Percentiles rank a stretch among this genome's conserved stretches.
phyloP scores from a whole-genome alignment of 345 rosid genomes.

The Populus deltoides region DNA sequence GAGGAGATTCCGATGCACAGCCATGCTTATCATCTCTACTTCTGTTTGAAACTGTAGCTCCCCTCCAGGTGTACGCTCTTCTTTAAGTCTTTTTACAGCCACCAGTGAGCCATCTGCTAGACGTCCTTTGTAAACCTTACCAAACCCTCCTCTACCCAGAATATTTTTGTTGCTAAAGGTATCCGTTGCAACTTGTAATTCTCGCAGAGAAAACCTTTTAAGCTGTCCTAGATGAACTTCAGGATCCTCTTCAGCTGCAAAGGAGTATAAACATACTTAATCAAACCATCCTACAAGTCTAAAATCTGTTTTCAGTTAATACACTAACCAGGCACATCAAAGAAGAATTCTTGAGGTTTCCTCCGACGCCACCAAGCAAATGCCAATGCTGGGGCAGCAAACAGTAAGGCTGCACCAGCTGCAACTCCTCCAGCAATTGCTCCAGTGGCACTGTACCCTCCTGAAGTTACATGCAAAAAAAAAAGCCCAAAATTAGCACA shows the following conservation, averaged over 20 bases:
- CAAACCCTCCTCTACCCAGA: constrained; percentile 96
- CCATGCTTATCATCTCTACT: constrained; percentile 99
- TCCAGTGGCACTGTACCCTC: constrained; percentile 76
- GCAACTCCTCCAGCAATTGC: constrained; percentile 99
- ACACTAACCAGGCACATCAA: constrained; percentile 88
- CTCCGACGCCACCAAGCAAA: constrained; percentile 98
- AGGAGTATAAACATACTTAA: not conserved
- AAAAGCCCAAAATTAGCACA: not conserved
- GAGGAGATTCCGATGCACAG: constrained; percentile 92
- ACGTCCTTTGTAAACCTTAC: constrained; percentile 94
- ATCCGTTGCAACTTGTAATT: constrained; percentile 92
- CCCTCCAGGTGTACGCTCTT: constrained; percentile 96
- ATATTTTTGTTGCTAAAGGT: constrained; percentile 89
- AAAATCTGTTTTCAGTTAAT: constrained; percentile 2
- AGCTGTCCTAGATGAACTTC: constrained; percentile 98
- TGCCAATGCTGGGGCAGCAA: constrained; percentile 97
- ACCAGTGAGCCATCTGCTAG: constrained; percentile 88
- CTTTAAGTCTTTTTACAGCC: constrained; percentile 93
- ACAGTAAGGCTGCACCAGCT: constrained; percentile 93
- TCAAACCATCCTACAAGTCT: not conserved
- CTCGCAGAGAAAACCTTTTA: constrained; percentile 88
- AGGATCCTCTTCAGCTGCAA: constrained; percentile 96
- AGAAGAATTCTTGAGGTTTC: constrained; percentile 84
- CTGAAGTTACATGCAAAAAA: constrained; percentile 37
- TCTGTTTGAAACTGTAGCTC: constrained; percentile 98